phyloP scores from a whole-genome alignment of 495 filamentous ascomycete species.

The Jackrogersella minutella region DNA sequence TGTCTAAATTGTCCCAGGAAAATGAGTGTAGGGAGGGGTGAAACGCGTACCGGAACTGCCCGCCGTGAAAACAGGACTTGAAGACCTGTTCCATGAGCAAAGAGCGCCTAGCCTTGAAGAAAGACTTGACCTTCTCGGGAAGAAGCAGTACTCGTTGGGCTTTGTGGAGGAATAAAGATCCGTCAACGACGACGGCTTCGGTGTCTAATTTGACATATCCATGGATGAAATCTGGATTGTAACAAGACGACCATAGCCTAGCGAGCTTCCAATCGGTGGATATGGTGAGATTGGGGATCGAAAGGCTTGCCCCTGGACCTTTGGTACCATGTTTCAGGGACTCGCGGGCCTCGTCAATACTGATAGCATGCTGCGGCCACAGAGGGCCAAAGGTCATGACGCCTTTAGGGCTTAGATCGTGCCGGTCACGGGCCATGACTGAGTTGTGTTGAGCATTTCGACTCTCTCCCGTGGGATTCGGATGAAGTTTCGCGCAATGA shows the following conservation, averaged over 20 bases:
- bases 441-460: background rate
- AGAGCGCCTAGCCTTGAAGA: background rate
- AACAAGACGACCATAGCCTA: constrained; percentile 21
- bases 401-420: background rate
- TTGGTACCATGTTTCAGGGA: background rate
- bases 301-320: background rate
- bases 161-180: constrained; percentile 13
- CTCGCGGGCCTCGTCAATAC: background rate
- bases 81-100: constrained; percentile 21
- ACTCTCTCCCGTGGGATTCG: background rate
- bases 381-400: constrained; percentile 24
- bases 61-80: constrained; percentile 13
- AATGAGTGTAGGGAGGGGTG: background rate
- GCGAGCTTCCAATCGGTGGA: constrained; percentile 29
- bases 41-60: background rate
- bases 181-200: constrained; percentile 7
- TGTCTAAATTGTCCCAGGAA: constrained; percentile 1
- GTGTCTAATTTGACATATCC: constrained; percentile 33
- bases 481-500: constrained; percentile 18
- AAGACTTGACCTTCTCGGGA: constrained; percentile 10
- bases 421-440: background rate
- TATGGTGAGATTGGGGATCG: constrained; percentile 3
- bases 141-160: constrained; percentile 18
- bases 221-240: constrained; percentile 23
- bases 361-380: constrained; percentile 26